Conservation (phyloP, 768 basidiomycete species). For the Sarcomyxa edulis region DNA sequence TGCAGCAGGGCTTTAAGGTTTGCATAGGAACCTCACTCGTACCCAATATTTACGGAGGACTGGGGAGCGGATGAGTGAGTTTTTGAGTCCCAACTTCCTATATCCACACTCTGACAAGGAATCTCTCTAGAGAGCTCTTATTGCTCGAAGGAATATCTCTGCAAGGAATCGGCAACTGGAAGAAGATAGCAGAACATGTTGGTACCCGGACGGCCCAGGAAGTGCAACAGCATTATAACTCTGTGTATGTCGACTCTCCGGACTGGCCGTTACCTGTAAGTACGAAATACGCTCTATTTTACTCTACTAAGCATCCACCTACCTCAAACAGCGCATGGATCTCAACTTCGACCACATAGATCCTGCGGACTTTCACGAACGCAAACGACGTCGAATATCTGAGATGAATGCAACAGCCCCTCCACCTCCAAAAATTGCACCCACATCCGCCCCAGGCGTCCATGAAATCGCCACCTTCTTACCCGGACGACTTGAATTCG, state of each 20-base stretch:
- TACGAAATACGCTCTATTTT: too few relatives aligned
- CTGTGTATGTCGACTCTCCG: slow-evolving; percentile 73
- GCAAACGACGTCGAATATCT: slow-evolving; percentile 86
- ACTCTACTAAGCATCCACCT: too few relatives aligned
- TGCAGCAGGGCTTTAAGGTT: not conserved
- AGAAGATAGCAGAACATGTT: slow-evolving; percentile 90
- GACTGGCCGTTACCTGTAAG: slow-evolving; percentile 80
- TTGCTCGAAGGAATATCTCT: slow-evolving; percentile 83
- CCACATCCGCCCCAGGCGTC: slow-evolving; percentile 85
- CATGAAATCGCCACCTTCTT: slow-evolving; percentile 93
- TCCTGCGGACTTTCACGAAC: slow-evolving; percentile 78
- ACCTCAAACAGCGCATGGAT: slow-evolving; percentile 45
- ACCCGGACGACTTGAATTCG: slow-evolving; percentile 97
- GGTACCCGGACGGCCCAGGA: slow-evolving; percentile 94
- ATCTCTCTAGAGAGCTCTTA: slow-evolving; percentile 66
- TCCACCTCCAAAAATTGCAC: slow-evolving; percentile 63
- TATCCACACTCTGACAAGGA: not conserved
- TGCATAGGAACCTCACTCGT: slow-evolving; percentile 84
- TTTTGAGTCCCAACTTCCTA: not conserved
- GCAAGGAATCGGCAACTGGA: slow-evolving; percentile 95
- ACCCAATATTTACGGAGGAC: slow-evolving; percentile 91
- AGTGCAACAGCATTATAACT: slow-evolving; percentile 83
- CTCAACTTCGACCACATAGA: slow-evolving; percentile 66
- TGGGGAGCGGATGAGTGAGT: slow-evolving; percentile 98
- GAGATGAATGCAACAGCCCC: slow-evolving; percentile 59